Conservation (phyloP, 768 basidiomycete genomes). For the Termitomyces sp. region DNA sequence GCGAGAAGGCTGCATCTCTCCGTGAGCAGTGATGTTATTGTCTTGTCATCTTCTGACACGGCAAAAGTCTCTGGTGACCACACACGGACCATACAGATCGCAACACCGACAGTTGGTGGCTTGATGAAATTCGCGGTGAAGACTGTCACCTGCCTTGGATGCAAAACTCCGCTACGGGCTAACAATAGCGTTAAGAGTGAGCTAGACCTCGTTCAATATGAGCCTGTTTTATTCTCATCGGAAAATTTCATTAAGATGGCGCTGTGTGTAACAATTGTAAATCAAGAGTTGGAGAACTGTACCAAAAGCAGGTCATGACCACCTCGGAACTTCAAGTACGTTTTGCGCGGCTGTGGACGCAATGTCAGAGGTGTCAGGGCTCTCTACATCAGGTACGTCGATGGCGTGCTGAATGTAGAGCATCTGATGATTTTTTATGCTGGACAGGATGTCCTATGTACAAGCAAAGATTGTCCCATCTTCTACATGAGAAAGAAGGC, state of each 20-base stretch:
- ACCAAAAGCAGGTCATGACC: constrained; percentile 78
- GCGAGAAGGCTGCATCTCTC: constrained; percentile 82
- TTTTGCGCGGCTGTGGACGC: constrained; percentile 95
- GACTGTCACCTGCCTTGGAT: constrained; percentile 91
- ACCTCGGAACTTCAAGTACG: constrained; percentile 83
- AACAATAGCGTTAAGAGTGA: constrained; percentile 72
- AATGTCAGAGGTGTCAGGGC: constrained; percentile 98
- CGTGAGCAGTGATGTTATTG: constrained; percentile 41
- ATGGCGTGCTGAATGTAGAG: neutral
- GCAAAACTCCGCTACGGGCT: constrained; percentile 80
- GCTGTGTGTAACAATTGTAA: constrained; percentile 95
- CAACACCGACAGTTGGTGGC: constrained; percentile 93
- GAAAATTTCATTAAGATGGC: constrained; percentile 48
- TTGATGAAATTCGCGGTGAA: constrained; percentile 99
- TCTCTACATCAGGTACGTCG: constrained; percentile 82
- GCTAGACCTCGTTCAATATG: constrained; percentile 14
- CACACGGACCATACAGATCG: constrained; percentile 91
- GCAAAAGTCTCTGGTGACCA: constrained; percentile 88
- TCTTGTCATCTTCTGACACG: constrained; percentile 6
- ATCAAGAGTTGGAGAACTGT: constrained; percentile 80
- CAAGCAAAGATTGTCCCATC: constrained; percentile 96
- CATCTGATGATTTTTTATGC: neutral
- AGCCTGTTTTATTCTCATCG: neutral
- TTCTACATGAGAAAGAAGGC: constrained; percentile 99
- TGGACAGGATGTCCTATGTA: constrained; percentile 86